Base-by-base conservation (phyloP, 2,329 filamentous ascomycete species). In the Lithohypha guttulata region DNA sequence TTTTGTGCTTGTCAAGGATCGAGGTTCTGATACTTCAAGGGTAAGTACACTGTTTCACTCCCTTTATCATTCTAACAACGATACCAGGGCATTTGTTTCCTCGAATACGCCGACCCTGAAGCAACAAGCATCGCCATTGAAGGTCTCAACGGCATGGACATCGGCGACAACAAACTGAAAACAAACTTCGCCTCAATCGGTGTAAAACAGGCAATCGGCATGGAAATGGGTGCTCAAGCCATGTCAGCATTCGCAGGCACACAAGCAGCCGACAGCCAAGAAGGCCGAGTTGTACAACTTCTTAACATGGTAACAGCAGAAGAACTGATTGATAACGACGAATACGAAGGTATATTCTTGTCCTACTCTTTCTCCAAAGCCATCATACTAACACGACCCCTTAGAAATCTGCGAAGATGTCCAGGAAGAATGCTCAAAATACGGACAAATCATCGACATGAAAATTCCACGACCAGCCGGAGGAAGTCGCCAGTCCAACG, bases 251-350 rank as follows among this genome's bases (percentile, higher is more conserved):
- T 98, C 53, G 91, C 91, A 25, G 87, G 89, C 42, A 93, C 91
- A 14, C 84, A 79, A 2, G 81, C 83, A 25, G 73, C 73, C 41
- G 82, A 87, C 44, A 69, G 82, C 22, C 86, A 93, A 51, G 77
- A 80, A 44, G 83, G 83, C 49, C 76, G 84, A 41, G 89, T 98
- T 11, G 60, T 98, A 44, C 89, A 94, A 63, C 68, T 98, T 45
- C 75, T 98, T 55, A 98, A 98, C 67, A 98, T 98, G 91, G 89
- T 98, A 23, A 98, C 91, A 0, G 73, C 86, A 0, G 91, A 98
- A 53, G 91, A 98, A 62, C 68, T 98, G 17, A 77, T 95, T 63
- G 87, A 96, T 56, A 79, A 79, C 36, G 87, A 96, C 23, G 91
- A 98, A 55, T 96, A 95, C 55, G 84, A 95, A 63, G 89, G 89